Percentiles rank a stretch among this genome's conserved stretches.
These are phyloP conservation scores for Candida smagusa DNA, from an alignment of 1,139 yeast genomes.

Conservation along the genomic window DNA sequence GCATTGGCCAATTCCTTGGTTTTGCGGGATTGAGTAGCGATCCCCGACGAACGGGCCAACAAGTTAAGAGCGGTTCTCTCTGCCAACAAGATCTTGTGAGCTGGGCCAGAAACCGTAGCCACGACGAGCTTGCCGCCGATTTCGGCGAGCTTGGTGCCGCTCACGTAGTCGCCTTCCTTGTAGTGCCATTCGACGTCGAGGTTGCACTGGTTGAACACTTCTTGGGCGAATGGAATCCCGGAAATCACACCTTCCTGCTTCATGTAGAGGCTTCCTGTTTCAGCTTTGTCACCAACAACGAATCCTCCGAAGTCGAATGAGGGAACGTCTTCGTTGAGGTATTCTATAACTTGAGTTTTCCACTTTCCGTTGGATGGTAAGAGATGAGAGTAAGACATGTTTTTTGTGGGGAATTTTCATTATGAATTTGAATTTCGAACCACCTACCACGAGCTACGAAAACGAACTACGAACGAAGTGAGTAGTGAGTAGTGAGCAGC, in stretches of 20 bases:
- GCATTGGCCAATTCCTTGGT: conserved; percentile 62
- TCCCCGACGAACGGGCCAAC: conserved; percentile 80
- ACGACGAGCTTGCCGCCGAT: conserved; percentile 61
- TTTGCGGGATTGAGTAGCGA: conserved; percentile 73
- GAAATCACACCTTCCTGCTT: conserved; percentile 79
- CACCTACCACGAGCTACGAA: too few relatives aligned
- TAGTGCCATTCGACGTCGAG: conserved; percentile 68
- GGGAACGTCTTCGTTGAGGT: conserved; percentile 86
- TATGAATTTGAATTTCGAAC: too few relatives aligned
- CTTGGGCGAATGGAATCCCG: conserved; percentile 88
- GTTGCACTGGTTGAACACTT: conserved; percentile 76
- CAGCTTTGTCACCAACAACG: conserved; percentile 78
- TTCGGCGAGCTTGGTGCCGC: conserved; percentile 37
- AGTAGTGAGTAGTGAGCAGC: too few relatives aligned
- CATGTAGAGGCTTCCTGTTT: conserved; percentile 76
- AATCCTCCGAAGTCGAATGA: conserved; percentile 92
- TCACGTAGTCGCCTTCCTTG: conserved; percentile 62
- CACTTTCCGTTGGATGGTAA: conserved; percentile 75
- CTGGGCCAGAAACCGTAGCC: conserved; percentile 79
- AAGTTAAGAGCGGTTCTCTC: conserved; percentile 86
- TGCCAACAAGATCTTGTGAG: conserved; percentile 71
- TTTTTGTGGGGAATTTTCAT: background rate
- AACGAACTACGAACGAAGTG: too few relatives aligned
- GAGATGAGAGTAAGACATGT: conserved; percentile 43
- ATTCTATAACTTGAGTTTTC: conserved; percentile 72